Evolutionary conservation across 2,329 filamentous ascomycete species (phyloP), one percentile per base, ranked within the genome.

Genomic region (Cercospora zeina): DNA sequence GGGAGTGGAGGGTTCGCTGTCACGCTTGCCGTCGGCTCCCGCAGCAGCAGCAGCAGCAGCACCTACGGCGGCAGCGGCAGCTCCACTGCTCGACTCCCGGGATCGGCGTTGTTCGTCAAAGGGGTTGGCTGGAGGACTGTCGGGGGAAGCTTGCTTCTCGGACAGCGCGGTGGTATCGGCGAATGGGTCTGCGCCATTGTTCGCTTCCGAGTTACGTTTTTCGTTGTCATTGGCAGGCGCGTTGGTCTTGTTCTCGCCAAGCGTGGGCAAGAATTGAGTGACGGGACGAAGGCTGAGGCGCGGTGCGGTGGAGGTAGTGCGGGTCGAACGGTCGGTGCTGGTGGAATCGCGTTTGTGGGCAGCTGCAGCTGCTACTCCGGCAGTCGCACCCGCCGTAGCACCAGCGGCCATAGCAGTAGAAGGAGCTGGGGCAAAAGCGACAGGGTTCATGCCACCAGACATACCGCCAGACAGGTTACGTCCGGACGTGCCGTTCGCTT

Each of bases 231-330:
- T 70, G n/a, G 67, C 73, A 59, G 67, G 62, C 54, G 74, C 75
- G 62, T 71, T 72, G 62, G 71, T 76, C 74, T 76, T 78, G 63
- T 77, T 74, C 27, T 74, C 79, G 53, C 61, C 63, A 65, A 90
- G 83, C 71, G 85, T 87, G 4, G 91, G 89, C 39, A 90, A 82
- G 77, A 96, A 93, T 71, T 95, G 87, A 42, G 91, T 93, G 54
- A 95, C 85, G 2, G 92, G 92, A 54, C 91, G 88, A 58, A 96
- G 82, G 72, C 91, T 96, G 64, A 97, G 83, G 65, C 88, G 88
- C n/a, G 92, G 91, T 49, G 92, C 87, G 34, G 79, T 83, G 31
- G 81, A 80, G 65, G 75, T 78, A 65, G 79, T 83, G 68, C 74
- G 79, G 59, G 77, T 75, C 58, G 79, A 77, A 39, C 73, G 68